Conservation (phyloP, 164 flowering plant genomes). For the Stephania japonica region DNA sequence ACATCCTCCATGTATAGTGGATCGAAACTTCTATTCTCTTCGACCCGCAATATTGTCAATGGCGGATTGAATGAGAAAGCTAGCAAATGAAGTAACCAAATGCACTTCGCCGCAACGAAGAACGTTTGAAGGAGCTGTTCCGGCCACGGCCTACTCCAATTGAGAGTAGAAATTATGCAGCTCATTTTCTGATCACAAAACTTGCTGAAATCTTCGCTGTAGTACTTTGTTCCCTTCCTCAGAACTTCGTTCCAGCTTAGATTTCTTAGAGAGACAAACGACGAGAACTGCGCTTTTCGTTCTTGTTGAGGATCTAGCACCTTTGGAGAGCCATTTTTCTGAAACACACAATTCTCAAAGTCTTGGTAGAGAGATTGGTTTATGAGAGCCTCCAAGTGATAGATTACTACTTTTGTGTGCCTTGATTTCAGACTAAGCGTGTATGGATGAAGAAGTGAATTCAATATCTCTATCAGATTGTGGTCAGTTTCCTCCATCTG, state of each 20-base stretch:
- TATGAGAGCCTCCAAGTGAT: conserved; percentile 81
- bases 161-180: conserved; percentile 52
- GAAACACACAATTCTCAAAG: conserved; percentile 75
- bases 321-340: conserved; percentile 69
- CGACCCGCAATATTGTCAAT: conserved; percentile 62
- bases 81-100: conserved; percentile 88
- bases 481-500: conserved; percentile 62
- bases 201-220: conserved; percentile 88
- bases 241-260: conserved; percentile 91
- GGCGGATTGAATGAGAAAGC: conserved; percentile 85
- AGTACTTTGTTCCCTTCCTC: conserved; percentile 82
- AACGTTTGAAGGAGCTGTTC: conserved; percentile 88
- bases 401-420: conserved; percentile 55
- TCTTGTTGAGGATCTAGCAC: conserved; percentile 63
- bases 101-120: conserved; percentile 83
- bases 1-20: conserved; percentile 78
- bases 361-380: conserved; percentile 80
- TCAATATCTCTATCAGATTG: conserved; percentile 46
- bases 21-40: conserved; percentile 70
- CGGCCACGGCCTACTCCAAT: conserved; percentile 87
- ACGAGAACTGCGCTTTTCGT: conserved; percentile 56
- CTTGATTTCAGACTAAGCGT: conserved; percentile 54
- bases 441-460: conserved; percentile 61
- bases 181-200: conserved; percentile 96
- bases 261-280: conserved; percentile 66